phyloP scores from a whole-genome alignment of 176 grass and related monocot species.

The Phragmites australis region DNA sequence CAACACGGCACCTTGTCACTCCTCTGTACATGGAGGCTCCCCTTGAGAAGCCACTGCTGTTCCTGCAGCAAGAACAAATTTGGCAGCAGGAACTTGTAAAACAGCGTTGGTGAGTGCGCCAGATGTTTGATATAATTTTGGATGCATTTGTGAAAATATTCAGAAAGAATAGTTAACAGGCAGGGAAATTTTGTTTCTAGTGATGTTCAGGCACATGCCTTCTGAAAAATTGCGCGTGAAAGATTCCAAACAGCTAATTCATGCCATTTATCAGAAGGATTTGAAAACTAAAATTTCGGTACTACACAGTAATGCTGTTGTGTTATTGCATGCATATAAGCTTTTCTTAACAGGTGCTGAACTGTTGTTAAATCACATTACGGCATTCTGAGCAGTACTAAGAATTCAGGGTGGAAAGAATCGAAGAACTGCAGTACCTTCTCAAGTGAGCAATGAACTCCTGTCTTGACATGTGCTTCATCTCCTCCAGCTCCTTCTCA shows the following conservation, averaged over 20 bases:
- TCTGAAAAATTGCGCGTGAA: constrained; percentile 23
- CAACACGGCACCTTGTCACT: constrained; percentile 77
- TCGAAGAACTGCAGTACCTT: constrained; percentile 51
- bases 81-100: constrained; percentile 22
- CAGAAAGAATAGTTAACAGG: constrained; percentile 1
- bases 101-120: constrained; percentile 32
- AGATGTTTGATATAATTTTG: constrained; percentile 36
- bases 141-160: constrained; percentile 26
- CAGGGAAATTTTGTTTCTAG: constrained; percentile 26
- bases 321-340: background rate
- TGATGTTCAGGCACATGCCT: background rate
- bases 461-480: constrained; percentile 85
- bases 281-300: background rate
- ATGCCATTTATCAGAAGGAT: background rate
- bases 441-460: constrained; percentile 88
- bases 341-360: background rate
- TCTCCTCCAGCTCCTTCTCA: constrained; percentile 83
- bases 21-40: constrained; percentile 96
- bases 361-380: background rate
- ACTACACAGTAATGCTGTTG: background rate
- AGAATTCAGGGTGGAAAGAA: background rate
- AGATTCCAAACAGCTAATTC: constrained; percentile 13
- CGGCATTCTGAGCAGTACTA: background rate
- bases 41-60: constrained; percentile 97
- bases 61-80: constrained; percentile 60